phyloP scores from a whole-genome alignment of 139 green algal genomes.

The Mesotaenium endlicherianum region DNA sequence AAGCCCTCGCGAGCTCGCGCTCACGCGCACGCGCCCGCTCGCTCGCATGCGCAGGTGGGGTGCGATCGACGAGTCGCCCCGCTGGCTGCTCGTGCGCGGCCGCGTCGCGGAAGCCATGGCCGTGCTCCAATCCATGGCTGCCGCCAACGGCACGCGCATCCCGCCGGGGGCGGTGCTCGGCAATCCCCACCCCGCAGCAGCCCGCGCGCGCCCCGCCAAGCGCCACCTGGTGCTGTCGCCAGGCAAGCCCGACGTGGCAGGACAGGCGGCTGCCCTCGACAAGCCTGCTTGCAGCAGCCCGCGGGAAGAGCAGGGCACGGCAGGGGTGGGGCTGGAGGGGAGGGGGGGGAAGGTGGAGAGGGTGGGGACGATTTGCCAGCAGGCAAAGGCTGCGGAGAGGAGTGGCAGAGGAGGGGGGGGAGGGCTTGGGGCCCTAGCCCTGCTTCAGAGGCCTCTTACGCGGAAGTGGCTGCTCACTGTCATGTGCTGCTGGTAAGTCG shows the following conservation, averaged over 20 bases:
- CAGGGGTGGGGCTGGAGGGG: background rate
- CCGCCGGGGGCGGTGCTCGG: background rate
- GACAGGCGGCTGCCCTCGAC: too few species aligned
- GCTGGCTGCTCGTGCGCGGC: constrained; percentile 12
- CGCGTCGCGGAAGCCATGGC: constrained; percentile 2
- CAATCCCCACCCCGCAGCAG: too few species aligned
- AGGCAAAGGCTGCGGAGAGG: background rate
- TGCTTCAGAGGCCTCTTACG: background rate
- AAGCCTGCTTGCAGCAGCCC: background rate
- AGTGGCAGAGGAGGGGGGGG: background rate
- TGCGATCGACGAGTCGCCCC: constrained; percentile 5
- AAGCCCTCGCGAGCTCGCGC: too few species aligned
- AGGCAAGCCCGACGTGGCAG: too few species aligned
- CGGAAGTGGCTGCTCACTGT: background rate
- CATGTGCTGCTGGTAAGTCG: background rate
- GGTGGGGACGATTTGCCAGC: background rate
- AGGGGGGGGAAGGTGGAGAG: background rate
- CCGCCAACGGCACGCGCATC: background rate
- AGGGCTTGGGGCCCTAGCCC: background rate
- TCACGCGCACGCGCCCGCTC: too few species aligned
- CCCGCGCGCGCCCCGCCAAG: too few species aligned
- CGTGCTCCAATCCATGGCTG: background rate
- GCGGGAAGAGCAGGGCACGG: background rate
- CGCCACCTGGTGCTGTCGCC: too few species aligned
- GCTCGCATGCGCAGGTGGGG: background rate